A percentile compares a stretch with the other conserved stretches of the same genome.
phyloP scores from a whole-genome alignment of 768 basidiomycete genomes.

The Auricularia auricula-judae region DNA sequence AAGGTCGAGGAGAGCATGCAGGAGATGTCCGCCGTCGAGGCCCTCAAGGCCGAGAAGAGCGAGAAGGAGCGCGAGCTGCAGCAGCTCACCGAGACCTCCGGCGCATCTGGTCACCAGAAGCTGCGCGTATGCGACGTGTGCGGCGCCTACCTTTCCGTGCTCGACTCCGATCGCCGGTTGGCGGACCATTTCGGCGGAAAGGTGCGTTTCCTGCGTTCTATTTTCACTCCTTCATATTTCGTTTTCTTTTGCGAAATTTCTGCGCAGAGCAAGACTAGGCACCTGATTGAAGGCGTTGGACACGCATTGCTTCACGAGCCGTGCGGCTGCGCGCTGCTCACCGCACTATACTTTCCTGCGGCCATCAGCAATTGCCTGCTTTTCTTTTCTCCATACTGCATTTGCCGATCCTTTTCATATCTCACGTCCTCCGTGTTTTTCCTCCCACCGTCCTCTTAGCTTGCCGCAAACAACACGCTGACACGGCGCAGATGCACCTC shows the following conservation, averaged over 20 bases:
- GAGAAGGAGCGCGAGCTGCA: conserved; percentile 98
- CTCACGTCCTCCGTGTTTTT: not conserved
- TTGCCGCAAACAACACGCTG: not conserved
- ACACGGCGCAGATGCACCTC: conserved; percentile 77
- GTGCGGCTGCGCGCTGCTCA: too few relatives aligned
- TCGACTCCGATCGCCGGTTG: conserved; percentile 95
- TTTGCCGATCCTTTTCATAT: not conserved
- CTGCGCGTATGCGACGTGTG: conserved; percentile 99
- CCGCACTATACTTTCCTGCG: too few relatives aligned
- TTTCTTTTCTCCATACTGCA: too few relatives aligned
- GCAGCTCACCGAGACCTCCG: conserved; percentile 93
- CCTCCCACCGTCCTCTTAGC: not conserved
- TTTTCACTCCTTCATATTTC: too few relatives aligned
- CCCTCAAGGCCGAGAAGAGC: conserved; percentile 87
- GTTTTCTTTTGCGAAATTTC: too few relatives aligned
- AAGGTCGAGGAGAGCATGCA: conserved; percentile 98
- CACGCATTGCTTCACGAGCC: too few relatives aligned
- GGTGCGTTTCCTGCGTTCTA: conserved; percentile 35
- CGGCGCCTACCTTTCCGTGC: conserved; percentile 95
- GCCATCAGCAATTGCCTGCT: too few relatives aligned
- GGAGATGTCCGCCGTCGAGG: conserved; percentile 95
- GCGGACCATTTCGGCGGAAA: conserved; percentile 99
- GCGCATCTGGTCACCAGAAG: conserved; percentile 99
- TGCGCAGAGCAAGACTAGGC: too few relatives aligned
- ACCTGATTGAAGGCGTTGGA: too few relatives aligned